Conservation (phyloP, 2,329 filamentous ascomycete species). For the Kalmusia sp. region DNA sequence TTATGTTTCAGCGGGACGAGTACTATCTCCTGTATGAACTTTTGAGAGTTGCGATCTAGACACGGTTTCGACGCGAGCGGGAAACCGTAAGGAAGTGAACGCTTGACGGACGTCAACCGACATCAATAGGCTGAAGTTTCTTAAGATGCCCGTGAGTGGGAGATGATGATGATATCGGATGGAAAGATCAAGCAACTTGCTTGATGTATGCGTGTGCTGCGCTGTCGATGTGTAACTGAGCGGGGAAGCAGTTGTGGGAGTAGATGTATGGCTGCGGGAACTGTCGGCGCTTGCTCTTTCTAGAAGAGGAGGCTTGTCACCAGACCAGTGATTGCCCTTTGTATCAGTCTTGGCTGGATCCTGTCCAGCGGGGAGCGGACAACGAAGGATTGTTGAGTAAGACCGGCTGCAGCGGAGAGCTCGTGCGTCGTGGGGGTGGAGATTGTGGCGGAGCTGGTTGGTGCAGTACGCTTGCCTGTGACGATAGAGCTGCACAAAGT, state of each 20-base stretch:
- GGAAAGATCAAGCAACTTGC: slow-evolving; percentile 27
- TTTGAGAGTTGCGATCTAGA: slow-evolving; percentile 64
- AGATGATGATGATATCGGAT: slow-evolving; percentile 17
- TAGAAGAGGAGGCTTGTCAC: slow-evolving; percentile 33
- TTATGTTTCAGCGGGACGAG: slow-evolving; percentile 53
- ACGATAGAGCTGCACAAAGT: slow-evolving; percentile 25
- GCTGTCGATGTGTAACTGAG: slow-evolving; percentile 31
- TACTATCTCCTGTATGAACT: slow-evolving; percentile 62
- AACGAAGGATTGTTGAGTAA: slow-evolving; percentile 26
- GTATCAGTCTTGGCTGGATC: slow-evolving; percentile 38
- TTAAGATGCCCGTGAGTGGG: slow-evolving; percentile 36
- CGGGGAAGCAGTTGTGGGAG: slow-evolving; percentile 24
- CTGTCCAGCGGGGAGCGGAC: slow-evolving; percentile 26
- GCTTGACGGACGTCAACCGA: slow-evolving; percentile 65
- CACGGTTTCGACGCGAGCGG: slow-evolving; percentile 62
- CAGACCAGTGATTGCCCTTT: slow-evolving; percentile 41
- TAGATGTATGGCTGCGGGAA: slow-evolving; percentile 31
- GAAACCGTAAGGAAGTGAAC: slow-evolving; percentile 61
- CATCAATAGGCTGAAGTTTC: slow-evolving; percentile 56
- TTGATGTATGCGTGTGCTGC: slow-evolving; percentile 20
- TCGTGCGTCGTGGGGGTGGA: slow-evolving; percentile 39
- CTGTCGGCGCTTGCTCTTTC: slow-evolving; percentile 31
- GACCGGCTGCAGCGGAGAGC: slow-evolving; percentile 33
- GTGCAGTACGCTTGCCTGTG: slow-evolving; percentile 22
- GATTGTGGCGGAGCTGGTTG: slow-evolving; percentile 25